phyloP scores from a whole-genome alignment of 2,329 filamentous ascomycete species.

The Ophiocordyceps australis region DNA sequence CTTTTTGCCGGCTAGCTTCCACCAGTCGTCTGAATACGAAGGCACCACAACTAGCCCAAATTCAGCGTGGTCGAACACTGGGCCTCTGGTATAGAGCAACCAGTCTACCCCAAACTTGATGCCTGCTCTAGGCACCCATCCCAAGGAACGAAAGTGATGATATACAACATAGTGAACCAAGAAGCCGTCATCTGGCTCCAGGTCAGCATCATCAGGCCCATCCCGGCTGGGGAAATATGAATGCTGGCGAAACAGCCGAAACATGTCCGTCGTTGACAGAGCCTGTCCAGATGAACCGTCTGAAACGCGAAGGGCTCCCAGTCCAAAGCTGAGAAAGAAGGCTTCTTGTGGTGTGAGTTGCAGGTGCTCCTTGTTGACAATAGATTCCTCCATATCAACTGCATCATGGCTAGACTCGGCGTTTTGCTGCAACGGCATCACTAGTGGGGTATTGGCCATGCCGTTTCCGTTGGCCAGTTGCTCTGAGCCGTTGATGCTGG shows the following conservation, averaged over 20 bases:
- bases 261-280: slow-evolving; percentile 36
- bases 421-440: too few relatives aligned
- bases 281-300: slow-evolving; percentile 24
- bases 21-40: slow-evolving; percentile 58
- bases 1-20: slow-evolving; percentile 39
- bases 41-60: slow-evolving; percentile 78
- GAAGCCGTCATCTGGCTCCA: slow-evolving; percentile 67
- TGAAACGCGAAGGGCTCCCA: slow-evolving; percentile 54
- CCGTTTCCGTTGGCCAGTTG: slow-evolving; percentile 5
- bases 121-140: slow-evolving; percentile 84
- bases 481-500: slow-evolving; percentile 20
- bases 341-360: slow-evolving; percentile 82
- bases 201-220: slow-evolving; percentile 14
- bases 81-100: slow-evolving; percentile 83
- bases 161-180: slow-evolving; percentile 77
- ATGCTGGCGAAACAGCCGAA: slow-evolving; percentile 48
- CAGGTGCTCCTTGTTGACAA: slow-evolving; percentile 57
- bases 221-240: slow-evolving; percentile 48
- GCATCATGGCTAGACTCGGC: too few relatives aligned
- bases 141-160: slow-evolving; percentile 88
- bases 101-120: slow-evolving; percentile 93
- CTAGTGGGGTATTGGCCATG: slow-evolving; percentile 2
- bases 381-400: slow-evolving; percentile 1
- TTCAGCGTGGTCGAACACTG: slow-evolving; percentile 87
- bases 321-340: slow-evolving; percentile 70